These are phyloP conservation scores for Usnea hakonensis DNA, from an alignment of 495 filamentous ascomycete genomes.

Conservation along the genomic window DNA sequence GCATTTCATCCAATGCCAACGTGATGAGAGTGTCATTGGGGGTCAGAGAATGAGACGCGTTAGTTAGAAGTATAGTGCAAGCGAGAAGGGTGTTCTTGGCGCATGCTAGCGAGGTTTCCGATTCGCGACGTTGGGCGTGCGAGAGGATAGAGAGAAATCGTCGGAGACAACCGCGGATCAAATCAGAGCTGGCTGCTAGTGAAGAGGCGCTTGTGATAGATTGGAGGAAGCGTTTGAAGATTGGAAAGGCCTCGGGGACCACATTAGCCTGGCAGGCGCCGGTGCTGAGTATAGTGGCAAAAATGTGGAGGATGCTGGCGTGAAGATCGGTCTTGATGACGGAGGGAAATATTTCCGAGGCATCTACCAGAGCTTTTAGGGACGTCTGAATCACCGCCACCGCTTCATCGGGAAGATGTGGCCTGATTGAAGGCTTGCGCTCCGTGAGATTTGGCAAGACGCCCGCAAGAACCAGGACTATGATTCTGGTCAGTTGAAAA, in stretches of 20 bases:
- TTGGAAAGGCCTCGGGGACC: slow-evolving; percentile 83
- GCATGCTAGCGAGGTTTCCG: slow-evolving; percentile 69
- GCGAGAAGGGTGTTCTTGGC: slow-evolving; percentile 90
- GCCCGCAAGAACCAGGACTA: slow-evolving; percentile 83
- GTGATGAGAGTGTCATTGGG: slow-evolving; percentile 63
- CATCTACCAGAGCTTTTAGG: slow-evolving; percentile 82
- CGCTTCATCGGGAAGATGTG: slow-evolving; percentile 73
- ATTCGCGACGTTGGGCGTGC: slow-evolving; percentile 75
- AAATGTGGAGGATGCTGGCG: slow-evolving; percentile 94
- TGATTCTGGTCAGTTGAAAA: slow-evolving; percentile 91
- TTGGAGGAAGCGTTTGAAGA: slow-evolving; percentile 81
- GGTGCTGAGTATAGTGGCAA: slow-evolving; percentile 84
- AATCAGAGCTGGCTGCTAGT: slow-evolving; percentile 35
- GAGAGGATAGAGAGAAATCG: slow-evolving; percentile 74
- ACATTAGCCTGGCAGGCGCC: slow-evolving; percentile 78
- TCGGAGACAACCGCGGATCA: slow-evolving; percentile 59
- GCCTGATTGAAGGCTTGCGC: slow-evolving; percentile 58
- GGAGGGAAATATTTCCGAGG: slow-evolving; percentile 87
- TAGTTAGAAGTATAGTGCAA: slow-evolving; percentile 79
- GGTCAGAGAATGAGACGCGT: slow-evolving; percentile 61
- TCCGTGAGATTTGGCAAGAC: slow-evolving; percentile 82
- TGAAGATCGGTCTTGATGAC: slow-evolving; percentile 96
- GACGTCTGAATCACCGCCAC: slow-evolving; percentile 69
- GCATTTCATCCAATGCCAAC: slow-evolving; percentile 63
- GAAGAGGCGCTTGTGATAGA: slow-evolving; percentile 23